Evolutionary conservation across 192 early-diverging fungal genomes (phyloP).

Genomic region (Backusella australiensis): DNA sequence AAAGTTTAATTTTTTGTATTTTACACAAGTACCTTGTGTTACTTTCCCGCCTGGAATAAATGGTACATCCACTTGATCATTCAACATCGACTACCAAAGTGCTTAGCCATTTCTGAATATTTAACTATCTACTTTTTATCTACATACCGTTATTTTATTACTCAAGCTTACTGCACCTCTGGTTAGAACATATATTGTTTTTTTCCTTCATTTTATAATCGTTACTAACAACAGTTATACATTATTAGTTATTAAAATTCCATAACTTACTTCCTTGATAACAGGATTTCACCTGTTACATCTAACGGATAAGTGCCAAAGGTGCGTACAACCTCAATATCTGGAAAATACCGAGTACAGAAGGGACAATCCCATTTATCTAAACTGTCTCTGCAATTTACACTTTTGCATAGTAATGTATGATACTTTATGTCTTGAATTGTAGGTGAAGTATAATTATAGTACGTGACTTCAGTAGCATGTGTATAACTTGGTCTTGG

Average conservation of each 20-base stretch:
- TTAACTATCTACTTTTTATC: background rate
- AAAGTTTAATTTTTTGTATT: background rate
- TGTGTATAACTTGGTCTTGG: background rate
- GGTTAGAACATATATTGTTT: background rate
- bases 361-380: conserved; percentile 2
- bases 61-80: background rate
- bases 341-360: background rate
- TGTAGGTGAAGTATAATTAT: background rate
- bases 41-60: background rate
- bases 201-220: background rate
- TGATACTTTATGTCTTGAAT: background rate
- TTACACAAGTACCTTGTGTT: background rate
- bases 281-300: background rate
- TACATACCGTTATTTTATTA: conserved; percentile 9
- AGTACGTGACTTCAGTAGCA: background rate
- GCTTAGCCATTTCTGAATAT: background rate
- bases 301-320: conserved; percentile 3
- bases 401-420: background rate
- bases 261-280: background rate
- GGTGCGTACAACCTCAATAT: background rate
- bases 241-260: background rate
- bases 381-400: background rate
- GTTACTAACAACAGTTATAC: background rate
- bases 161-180: background rate
- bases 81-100: background rate